Conservation (phyloP, 345 rosid species). For the Eucalyptus decipiens region DNA sequence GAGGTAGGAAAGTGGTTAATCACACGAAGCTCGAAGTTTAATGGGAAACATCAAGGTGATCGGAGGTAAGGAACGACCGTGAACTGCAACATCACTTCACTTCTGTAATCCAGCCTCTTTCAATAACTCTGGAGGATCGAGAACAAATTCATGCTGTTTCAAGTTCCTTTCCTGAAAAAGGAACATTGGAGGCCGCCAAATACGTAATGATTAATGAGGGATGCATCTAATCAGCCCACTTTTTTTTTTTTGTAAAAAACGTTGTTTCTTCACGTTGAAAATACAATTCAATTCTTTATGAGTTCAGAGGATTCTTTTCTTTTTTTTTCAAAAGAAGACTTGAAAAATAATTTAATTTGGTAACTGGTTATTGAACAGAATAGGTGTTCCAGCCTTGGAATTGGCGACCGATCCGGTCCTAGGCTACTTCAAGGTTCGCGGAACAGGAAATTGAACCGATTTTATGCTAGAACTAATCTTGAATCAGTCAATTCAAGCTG, state of each 20-base stretch:
- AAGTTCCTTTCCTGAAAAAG: neutral
- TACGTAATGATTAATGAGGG: neutral
- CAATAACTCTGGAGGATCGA: rapidly evolving
- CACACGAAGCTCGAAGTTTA: too few relatives aligned
- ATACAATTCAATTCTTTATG: rapidly evolving
- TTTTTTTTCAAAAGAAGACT: rapidly evolving
- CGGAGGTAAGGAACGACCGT: neutral
- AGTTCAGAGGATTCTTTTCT: too few relatives aligned
- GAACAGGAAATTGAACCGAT: rapidly evolving
- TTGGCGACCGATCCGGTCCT: rapidly evolving
- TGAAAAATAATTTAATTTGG: rapidly evolving
- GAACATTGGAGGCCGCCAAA: neutral
- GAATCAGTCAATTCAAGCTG: rapidly evolving
- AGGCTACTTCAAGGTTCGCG: too few relatives aligned
- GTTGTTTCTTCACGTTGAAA: rapidly evolving
- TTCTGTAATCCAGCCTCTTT: neutral
- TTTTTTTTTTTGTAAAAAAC: too few relatives aligned
- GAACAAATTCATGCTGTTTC: neutral
- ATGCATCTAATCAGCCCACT: neutral
- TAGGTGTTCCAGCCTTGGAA: rapidly evolving
- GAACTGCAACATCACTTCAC: neutral
- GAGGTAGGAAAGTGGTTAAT: too few relatives aligned
- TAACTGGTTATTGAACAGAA: rapidly evolving
- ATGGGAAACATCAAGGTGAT: too few relatives aligned
- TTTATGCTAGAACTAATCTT: too few relatives aligned